A percentile compares a stretch with the other conserved stretches of the same genome.
Conservation (phyloP, 164 flowering plant species). For the Piper betle region DNA sequence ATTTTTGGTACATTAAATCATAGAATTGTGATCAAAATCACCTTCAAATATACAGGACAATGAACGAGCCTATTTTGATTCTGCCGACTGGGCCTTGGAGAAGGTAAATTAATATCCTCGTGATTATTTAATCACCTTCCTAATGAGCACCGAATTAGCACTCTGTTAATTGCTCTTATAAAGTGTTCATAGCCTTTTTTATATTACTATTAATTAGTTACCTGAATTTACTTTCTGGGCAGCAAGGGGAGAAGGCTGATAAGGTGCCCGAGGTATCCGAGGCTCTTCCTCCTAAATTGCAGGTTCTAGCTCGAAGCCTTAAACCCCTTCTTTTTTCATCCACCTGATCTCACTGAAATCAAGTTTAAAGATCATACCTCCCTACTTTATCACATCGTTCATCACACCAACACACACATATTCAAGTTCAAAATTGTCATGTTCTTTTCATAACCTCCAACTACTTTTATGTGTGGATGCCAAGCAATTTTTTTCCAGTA, state of each 20-base stretch:
- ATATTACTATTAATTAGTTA: neutral
- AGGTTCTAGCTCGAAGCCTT: conserved; percentile 19
- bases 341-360: neutral
- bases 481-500: too few relatives aligned
- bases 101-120: conserved; percentile 22
- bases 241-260: conserved; percentile 58
- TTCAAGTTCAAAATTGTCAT: too few relatives aligned
- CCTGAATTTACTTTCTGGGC: conserved; percentile 13
- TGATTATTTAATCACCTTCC: neutral
- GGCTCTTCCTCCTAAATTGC: conserved; percentile 58
- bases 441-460: too few relatives aligned
- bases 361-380: too few relatives aligned
- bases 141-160: too few relatives aligned
- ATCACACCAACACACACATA: too few relatives aligned
- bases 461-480: too few relatives aligned
- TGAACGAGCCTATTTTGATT: conserved; percentile 61
- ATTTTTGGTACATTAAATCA: neutral
- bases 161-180: neutral
- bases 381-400: too few relatives aligned
- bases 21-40: neutral
- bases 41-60: conserved; percentile 27
- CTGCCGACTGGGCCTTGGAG: conserved; percentile 71
- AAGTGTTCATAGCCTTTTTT: neutral
- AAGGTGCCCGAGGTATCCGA: conserved; percentile 73
- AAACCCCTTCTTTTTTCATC: neutral